Evolutionary conservation across 495 filamentous ascomycete species (phyloP).

Genomic region (Neurospora sp.): DNA sequence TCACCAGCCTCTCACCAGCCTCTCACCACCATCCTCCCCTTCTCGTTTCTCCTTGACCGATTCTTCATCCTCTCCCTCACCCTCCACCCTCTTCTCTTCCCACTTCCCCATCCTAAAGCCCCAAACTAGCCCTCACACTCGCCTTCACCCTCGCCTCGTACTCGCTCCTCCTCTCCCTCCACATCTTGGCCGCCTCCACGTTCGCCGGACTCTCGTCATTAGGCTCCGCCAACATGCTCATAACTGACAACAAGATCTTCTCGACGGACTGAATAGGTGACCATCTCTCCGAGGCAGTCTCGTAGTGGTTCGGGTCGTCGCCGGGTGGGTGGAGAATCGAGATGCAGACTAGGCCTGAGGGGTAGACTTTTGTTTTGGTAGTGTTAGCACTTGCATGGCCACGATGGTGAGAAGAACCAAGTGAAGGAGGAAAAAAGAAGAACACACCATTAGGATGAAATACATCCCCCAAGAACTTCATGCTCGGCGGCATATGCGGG

Average conservation of each 20-base stretch:
- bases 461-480: conserved; percentile 86
- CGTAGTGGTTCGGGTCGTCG: conserved; percentile 98
- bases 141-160: conserved; percentile 84
- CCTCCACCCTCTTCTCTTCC: not conserved
- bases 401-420: not conserved
- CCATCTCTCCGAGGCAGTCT: conserved; percentile 93
- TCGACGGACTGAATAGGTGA: conserved; percentile 93
- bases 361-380: conserved; percentile 60
- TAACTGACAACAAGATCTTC: conserved; percentile 95
- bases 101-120: conserved; percentile 25
- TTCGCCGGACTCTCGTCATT: conserved; percentile 99
- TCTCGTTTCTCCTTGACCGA: not conserved
- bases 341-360: conserved; percentile 87
- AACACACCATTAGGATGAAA: conserved; percentile 91
- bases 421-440: not conserved
- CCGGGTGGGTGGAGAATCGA: conserved; percentile 97
- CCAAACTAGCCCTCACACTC: conserved; percentile 51
- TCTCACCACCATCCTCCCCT: not conserved
- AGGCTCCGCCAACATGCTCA: conserved; percentile 98
- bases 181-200: conserved; percentile 97
- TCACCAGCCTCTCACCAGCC: not conserved
- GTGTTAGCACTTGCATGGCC: not conserved
- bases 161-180: conserved; percentile 73
- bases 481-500: conserved; percentile 82
- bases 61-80: not conserved